phyloP scores from a whole-genome alignment of 768 basidiomycete species.

The Grammothele lineata region DNA sequence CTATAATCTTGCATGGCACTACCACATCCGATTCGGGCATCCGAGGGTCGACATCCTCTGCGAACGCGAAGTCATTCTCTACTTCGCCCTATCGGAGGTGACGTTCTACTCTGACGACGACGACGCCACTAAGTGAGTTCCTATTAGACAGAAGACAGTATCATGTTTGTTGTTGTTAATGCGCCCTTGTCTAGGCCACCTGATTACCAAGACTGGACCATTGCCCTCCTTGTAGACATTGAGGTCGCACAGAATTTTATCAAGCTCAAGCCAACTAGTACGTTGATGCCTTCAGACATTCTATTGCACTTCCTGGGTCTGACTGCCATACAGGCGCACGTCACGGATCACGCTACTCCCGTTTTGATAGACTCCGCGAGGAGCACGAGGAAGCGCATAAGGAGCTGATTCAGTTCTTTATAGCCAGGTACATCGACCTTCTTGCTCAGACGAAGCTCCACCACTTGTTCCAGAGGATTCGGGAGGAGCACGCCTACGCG shows the following conservation, averaged over 20 bases:
- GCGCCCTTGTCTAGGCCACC: conserved; percentile 6
- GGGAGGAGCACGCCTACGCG: not conserved
- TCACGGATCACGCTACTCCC: not conserved
- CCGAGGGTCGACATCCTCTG: conserved; percentile 21
- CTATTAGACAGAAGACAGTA: not conserved
- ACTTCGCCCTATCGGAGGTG: conserved; percentile 19
- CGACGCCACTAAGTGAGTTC: not conserved
- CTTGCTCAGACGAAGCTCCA: not conserved
- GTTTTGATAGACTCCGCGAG: not conserved
- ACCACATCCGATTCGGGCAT: conserved; percentile 20
- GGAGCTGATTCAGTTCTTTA: not conserved
- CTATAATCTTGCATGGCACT: conserved; percentile 5
- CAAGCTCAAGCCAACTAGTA: not conserved
- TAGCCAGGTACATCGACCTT: not conserved
- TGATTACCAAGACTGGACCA: conserved; percentile 3
- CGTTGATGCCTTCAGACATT: conserved; percentile 10
- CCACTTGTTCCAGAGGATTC: not conserved
- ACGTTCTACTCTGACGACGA: conserved; percentile 3
- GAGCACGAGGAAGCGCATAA: not conserved
- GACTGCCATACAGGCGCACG: not conserved
- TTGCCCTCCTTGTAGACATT: not conserved
- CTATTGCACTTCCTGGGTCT: conserved; percentile 8
- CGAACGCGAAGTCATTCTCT: conserved; percentile 20
- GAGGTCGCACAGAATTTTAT: not conserved
- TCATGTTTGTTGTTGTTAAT: not conserved